Evolutionary conservation across 1,284 basidiomycete genomes (phyloP), one percentile per base, ranked within the genome.

Genomic region (Mycosarcoma mackinlayi): DNA sequence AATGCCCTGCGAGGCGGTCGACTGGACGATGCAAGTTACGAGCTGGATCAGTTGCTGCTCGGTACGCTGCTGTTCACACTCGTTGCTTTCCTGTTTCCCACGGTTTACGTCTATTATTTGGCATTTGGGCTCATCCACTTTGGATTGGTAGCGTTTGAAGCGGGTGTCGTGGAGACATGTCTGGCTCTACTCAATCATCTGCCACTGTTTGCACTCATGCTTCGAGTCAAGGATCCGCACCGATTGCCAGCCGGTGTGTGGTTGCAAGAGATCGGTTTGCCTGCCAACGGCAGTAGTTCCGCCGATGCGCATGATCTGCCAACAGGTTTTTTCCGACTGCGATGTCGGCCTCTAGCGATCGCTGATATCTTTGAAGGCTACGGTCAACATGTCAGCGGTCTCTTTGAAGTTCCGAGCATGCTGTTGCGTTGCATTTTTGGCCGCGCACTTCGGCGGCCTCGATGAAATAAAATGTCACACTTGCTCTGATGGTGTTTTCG

Each of bases 51-150:
- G 81, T 87, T 98, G 11, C 86, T 98, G 27, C 89, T 98, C 27
- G 95, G 95, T 14, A 95, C 95, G 0, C 90, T 98, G 39, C 86
- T 98, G 23, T 98, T 98, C 84, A 97, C 94, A 0, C 86, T 97
- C 16, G 87, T 93, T 4, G 89, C 90, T 0, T 97, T 98, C 82
- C 86, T 98, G 5, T 90, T 92, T 56, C 95, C 96, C 1, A 98
- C 96, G 0, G 88, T 95, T 3, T 79, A 91, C 24, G 90, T 89
- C 0, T 98, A 95, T 81, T 93, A 94, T 71, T 83, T 88, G 0
- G 84, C 94, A 0, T 95, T 97, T 71, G 90, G 90, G 3, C 65
- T 88, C 55, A 92, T 93, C 57, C 81, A 88, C 77, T 34, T 56
- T 24, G 59, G 40, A 9, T 23, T 66, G 11, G 53, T 73, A 18